Evolutionary conservation across 177 flowering plant species (phyloP), one percentile per base, ranked within the genome.

Genomic region (Telopea speciosissima): DNA sequence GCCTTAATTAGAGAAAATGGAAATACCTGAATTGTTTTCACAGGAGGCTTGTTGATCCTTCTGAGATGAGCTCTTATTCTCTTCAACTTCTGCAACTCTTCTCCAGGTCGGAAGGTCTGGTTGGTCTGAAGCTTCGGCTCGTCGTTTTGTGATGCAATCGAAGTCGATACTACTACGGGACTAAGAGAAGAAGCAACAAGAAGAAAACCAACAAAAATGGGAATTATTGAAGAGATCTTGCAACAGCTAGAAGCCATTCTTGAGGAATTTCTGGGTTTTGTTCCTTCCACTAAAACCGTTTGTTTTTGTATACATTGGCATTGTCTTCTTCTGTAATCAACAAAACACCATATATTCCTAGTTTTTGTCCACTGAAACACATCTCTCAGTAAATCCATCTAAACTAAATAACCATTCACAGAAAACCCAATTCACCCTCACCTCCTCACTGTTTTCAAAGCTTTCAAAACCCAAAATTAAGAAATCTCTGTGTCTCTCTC

Each of bases 11-110:
- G 49, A 44, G 44, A 24, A 66, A 31, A 31, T 65, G 16, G 63
- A 71, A 45, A 71, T 89, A 75, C 99, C 97, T 88, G 85, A 79
- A 96, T 91, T 79, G 98, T 90, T 80, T 88, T 91, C 77, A 90
- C 78, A 45, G 92, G 65, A 75, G 91, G 88, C 81, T 93, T 96
- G 74, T 96, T 96, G 86, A 93, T 85, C 73, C 82, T 90, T 66
- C 69, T 77, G 73, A 96, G 89, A 78, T 79, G 90, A 56, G 84
- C 81, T 81, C 79, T 85, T 12, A 91, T 79, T 40, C 79, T 65
- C 73, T 82, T 87, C 75, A 93, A 59, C 83, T 85, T 96, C 76
- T 76, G 75, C 42, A 85, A 59, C 74, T 93, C 93, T 66, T 87
- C 80, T 8, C 80, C 78, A 0, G 93, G 86, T n/a, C 83, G 73